phyloP scores from a whole-genome alignment of 2,329 filamentous ascomycete species.

The Monilinia laxa region DNA sequence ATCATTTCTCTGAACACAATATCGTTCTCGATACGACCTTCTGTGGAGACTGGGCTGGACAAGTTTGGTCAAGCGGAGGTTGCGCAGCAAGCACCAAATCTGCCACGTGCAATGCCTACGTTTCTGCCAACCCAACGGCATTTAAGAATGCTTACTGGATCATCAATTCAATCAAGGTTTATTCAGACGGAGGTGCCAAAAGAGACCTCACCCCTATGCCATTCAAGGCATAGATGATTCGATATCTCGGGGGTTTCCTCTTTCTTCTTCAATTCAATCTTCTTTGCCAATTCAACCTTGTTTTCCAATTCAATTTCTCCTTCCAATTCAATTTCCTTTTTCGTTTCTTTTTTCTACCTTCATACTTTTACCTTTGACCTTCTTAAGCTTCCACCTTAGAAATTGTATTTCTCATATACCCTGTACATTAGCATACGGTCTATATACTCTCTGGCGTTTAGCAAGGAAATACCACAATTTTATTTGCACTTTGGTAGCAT shows the following conservation, averaged over 20 bases:
- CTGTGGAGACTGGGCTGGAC: conserved; percentile 82
- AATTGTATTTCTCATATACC: neutral
- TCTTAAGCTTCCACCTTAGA: neutral
- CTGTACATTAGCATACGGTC: conserved; percentile 9
- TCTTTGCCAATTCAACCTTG: neutral
- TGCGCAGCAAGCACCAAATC: conserved; percentile 57
- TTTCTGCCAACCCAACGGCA: conserved; percentile 64
- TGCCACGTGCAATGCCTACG: conserved; percentile 67
- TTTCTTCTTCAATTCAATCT: neutral
- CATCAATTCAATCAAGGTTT: conserved; percentile 54
- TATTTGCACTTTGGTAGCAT: conserved; percentile 1
- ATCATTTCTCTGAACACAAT: conserved; percentile 68
- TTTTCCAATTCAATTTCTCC: neutral
- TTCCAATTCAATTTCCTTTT: neutral
- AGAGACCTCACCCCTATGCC: conserved; percentile 22
- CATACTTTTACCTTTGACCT: neutral
- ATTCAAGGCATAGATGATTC: conserved; percentile 2
- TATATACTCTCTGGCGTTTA: conserved; percentile 8
- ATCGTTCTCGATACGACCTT: conserved; percentile 83
- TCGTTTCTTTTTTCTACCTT: neutral
- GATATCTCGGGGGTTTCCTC: neutral
- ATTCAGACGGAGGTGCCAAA: conserved; percentile 24
- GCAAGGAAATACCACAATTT: conserved; percentile 24
- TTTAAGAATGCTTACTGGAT: conserved; percentile 78
- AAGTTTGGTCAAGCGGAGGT: conserved; percentile 59